Conservation (phyloP, 306 rosid genomes). For the Canavalia gladiata region DNA sequence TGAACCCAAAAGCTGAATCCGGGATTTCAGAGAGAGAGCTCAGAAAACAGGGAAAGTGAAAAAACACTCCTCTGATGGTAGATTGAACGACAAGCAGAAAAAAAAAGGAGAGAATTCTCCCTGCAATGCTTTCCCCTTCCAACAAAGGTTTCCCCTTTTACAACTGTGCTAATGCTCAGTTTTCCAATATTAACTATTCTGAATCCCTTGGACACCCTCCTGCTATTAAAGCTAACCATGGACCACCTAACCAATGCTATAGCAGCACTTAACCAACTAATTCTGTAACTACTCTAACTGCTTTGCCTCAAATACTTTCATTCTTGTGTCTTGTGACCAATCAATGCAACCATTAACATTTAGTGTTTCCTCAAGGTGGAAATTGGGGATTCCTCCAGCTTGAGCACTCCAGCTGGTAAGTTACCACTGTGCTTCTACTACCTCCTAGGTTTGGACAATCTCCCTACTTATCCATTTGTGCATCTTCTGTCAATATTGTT, state of each 20-base stretch:
- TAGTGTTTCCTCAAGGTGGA: background rate
- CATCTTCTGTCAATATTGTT: background rate
- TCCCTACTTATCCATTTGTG: background rate
- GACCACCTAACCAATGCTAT: background rate
- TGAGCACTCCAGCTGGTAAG: background rate
- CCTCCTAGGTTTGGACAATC: background rate
- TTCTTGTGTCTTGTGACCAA: background rate
- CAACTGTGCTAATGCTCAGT: background rate
- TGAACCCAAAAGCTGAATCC: background rate
- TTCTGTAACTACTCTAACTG: background rate
- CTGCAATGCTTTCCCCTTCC: background rate
- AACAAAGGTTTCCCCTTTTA: background rate
- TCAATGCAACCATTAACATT: background rate
- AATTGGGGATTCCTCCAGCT: constrained; percentile 24
- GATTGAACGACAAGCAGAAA: background rate
- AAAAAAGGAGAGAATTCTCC: background rate
- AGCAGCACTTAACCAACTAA: background rate
- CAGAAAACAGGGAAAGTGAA: background rate
- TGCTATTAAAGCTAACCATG: background rate
- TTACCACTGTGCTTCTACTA: background rate
- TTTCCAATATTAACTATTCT: background rate
- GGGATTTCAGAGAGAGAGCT: background rate
- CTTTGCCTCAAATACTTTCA: constrained; percentile 1
- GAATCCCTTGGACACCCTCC: background rate
- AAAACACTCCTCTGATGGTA: constrained; percentile 1